A percentile compares a stretch with the other conserved stretches of the same genome.
Evolutionary conservation across 768 basidiomycete genomes (phyloP).

Genomic region (Macrocybe gigantea): DNA sequence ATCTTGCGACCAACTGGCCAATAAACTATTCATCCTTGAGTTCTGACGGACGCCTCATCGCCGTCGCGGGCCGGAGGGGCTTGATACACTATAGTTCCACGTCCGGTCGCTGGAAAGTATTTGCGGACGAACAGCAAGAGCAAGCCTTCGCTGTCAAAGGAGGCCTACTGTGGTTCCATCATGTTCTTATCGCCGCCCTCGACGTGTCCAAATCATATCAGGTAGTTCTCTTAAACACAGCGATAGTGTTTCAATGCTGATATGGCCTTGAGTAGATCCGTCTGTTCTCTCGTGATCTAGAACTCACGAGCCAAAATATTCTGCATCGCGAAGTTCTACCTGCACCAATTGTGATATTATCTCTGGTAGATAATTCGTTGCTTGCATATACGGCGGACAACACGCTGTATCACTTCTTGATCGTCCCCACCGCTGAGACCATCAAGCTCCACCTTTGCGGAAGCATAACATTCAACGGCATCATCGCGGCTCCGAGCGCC

Average conservation of each 20-base stretch:
- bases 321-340: conserved; percentile 74
- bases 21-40: conserved; percentile 89
- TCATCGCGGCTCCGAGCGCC: conserved; percentile 76
- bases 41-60: conserved; percentile 85
- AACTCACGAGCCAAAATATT: conserved; percentile 76
- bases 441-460: conserved; percentile 90
- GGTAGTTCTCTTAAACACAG: conserved; percentile 22
- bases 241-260: not conserved
- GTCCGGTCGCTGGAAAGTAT: conserved; percentile 94
- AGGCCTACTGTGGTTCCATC: conserved; percentile 94
- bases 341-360: conserved; percentile 79
- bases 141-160: conserved; percentile 84
- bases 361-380: conserved; percentile 90
- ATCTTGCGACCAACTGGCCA: conserved; percentile 90
- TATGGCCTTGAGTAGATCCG: conserved; percentile 54
- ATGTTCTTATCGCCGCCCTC: conserved; percentile 87
- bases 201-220: conserved; percentile 78
- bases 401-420: conserved; percentile 86
- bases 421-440: conserved; percentile 75
- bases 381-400: conserved; percentile 95
- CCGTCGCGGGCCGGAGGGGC: conserved; percentile 87
- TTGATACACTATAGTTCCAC: conserved; percentile 91
- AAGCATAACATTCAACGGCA: conserved; percentile 89
- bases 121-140: conserved; percentile 77
- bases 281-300: conserved; percentile 89